phyloP scores from a whole-genome alignment of 139 green algal genomes.

The Chlorella sp. region DNA sequence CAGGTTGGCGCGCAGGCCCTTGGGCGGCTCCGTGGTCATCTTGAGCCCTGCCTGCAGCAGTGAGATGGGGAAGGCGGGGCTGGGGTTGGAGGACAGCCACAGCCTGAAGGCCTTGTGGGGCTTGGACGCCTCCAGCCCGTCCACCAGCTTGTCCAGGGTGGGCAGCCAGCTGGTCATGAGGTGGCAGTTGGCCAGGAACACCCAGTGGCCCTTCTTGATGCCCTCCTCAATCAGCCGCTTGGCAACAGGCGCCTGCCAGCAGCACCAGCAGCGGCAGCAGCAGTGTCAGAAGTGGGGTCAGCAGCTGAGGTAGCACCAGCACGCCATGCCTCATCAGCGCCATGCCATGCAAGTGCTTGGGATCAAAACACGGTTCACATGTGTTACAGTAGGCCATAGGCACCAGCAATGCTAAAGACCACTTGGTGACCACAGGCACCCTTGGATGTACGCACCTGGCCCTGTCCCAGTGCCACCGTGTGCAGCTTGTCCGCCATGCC shows the following conservation, averaged over 20 bases:
- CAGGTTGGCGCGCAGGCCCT: constrained; percentile 82
- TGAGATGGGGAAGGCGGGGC: constrained; percentile 68
- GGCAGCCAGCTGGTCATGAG: constrained; percentile 85
- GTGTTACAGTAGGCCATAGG: no score
- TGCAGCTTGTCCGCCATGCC: constrained; percentile 53
- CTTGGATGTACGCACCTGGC: constrained; percentile 69
- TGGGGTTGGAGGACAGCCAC: constrained; percentile 76
- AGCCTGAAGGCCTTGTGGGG: constrained; percentile 76
- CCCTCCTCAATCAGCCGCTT: constrained; percentile 66
- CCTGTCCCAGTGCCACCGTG: constrained; percentile 72
- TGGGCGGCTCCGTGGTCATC: constrained; percentile 87
- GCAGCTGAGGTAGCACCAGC: no score
- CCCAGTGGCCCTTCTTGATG: constrained; percentile 65
- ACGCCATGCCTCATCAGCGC: no score
- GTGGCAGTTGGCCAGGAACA: constrained; percentile 90
- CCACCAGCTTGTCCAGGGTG: constrained; percentile 79
- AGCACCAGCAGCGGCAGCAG: no score
- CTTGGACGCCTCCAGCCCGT: constrained; percentile 48
- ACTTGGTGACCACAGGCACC: no score
- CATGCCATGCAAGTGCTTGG: no score
- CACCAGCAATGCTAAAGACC: no score
- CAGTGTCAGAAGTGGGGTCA: no score
- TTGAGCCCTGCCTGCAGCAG: constrained; percentile 82
- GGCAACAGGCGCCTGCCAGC: background rate
- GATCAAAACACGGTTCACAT: no score